phyloP scores from a whole-genome alignment of 805 yeast species.

The Starmerella sirachaensis region DNA sequence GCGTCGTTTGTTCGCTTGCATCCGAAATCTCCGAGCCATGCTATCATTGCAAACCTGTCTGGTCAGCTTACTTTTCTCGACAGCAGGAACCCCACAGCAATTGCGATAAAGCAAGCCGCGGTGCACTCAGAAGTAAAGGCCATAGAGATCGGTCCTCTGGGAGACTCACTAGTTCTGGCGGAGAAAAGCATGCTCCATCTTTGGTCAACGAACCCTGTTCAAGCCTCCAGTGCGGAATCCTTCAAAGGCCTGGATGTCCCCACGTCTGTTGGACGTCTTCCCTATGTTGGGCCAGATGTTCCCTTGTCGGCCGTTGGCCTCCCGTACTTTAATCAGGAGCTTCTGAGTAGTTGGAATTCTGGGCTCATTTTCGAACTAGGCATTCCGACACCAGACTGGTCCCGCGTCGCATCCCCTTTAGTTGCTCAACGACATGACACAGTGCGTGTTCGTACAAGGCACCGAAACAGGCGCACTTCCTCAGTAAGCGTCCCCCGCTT shows the following conservation, averaged over 20 bases:
- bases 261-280: constrained; percentile 23
- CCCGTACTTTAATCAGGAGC: constrained; percentile 69
- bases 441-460: neutral
- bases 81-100: constrained; percentile 61
- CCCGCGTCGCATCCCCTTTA: constrained; percentile 1
- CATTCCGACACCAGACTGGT: constrained; percentile 37
- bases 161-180: constrained; percentile 61
- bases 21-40: constrained; percentile 70
- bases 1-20: constrained; percentile 76
- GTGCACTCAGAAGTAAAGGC: constrained; percentile 37
- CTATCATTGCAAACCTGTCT: constrained; percentile 56
- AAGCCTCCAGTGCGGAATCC: constrained; percentile 29
- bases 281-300: constrained; percentile 10
- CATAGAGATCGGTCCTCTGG: constrained; percentile 51
- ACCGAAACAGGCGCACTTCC: constrained; percentile 22
- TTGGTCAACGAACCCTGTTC: constrained; percentile 49
- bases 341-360: constrained; percentile 69
- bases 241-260: constrained; percentile 28
- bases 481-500: constrained; percentile 33
- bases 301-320: constrained; percentile 69
- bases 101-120: constrained; percentile 56
- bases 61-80: constrained; percentile 86
- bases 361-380: constrained; percentile 47
- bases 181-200: constrained; percentile 54
- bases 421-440: constrained; percentile 12